Conservation (phyloP, 1,284 basidiomycete genomes). For the Ustilago lituana region DNA sequence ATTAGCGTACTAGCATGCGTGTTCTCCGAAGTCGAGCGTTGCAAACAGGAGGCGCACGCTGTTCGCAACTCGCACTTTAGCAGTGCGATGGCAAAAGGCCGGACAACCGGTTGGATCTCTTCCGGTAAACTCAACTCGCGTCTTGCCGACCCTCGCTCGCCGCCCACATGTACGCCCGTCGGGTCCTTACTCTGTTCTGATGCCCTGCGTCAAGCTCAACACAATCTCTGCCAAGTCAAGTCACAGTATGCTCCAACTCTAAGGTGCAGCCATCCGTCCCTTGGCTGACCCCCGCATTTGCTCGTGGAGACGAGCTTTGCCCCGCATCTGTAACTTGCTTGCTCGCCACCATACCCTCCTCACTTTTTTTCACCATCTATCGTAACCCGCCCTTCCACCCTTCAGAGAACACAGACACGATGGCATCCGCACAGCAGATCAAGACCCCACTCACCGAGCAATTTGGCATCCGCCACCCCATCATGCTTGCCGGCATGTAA, state of each 20-base stretch:
- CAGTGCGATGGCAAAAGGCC: background rate
- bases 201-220: too few relatives aligned
- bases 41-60: background rate
- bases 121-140: constrained; percentile 4
- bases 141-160: background rate
- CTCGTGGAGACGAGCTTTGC: too few relatives aligned
- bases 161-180: background rate
- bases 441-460: constrained; percentile 53
- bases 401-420: constrained; percentile 6
- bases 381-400: background rate
- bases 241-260: too few relatives aligned
- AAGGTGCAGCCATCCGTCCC: too few relatives aligned
- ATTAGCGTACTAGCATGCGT: too few relatives aligned
- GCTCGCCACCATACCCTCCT: background rate
- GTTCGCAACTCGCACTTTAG: too few relatives aligned
- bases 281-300: too few relatives aligned
- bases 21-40: too few relatives aligned
- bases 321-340: constrained; percentile 3
- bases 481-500: constrained; percentile 78
- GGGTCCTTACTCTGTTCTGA: too few relatives aligned
- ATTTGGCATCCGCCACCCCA: constrained; percentile 83
- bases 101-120: constrained; percentile 6
- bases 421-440: constrained; percentile 54
- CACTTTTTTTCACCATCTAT: background rate
- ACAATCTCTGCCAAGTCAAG: too few relatives aligned